phyloP scores from a whole-genome alignment of 176 grass and related monocot genomes.

The Paspalum notatum region DNA sequence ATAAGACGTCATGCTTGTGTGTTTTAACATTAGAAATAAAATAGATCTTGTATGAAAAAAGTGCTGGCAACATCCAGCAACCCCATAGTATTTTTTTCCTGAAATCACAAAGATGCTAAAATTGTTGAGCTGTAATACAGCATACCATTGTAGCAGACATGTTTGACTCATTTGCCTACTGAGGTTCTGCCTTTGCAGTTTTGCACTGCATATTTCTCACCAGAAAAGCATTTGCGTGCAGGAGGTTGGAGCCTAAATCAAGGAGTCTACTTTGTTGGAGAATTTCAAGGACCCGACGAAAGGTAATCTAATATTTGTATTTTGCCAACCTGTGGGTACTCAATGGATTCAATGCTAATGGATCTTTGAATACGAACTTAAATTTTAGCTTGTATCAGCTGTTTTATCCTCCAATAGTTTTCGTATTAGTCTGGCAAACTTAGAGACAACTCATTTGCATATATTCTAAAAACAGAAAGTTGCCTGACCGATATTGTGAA shows the following conservation, averaged over 20 bases:
- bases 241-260: constrained; percentile 90
- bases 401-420: background rate
- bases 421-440: background rate
- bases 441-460: background rate
- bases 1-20: background rate
- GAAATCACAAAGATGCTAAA: constrained; percentile 20
- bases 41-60: constrained; percentile 26
- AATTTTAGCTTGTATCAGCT: constrained; percentile 31
- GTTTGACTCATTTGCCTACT: constrained; percentile 18
- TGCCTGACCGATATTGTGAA: background rate
- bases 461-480: background rate
- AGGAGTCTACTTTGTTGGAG: constrained; percentile 83
- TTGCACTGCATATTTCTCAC: constrained; percentile 36
- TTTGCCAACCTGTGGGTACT: background rate
- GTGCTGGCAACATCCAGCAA: background rate
- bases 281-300: constrained; percentile 57
- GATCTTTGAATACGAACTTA: constrained; percentile 31
- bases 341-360: constrained; percentile 12
- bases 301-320: constrained; percentile 54
- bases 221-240: constrained; percentile 45
- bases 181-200: constrained; percentile 25
- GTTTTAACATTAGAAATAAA: constrained; percentile 26
- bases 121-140: constrained; percentile 4
- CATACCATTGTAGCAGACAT: constrained; percentile 10
- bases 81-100: constrained; percentile 11